Evolutionary conservation across 345 rosid species (phyloP), one percentile per base, ranked within the genome.

Genomic region (Mercurialis annua): DNA sequence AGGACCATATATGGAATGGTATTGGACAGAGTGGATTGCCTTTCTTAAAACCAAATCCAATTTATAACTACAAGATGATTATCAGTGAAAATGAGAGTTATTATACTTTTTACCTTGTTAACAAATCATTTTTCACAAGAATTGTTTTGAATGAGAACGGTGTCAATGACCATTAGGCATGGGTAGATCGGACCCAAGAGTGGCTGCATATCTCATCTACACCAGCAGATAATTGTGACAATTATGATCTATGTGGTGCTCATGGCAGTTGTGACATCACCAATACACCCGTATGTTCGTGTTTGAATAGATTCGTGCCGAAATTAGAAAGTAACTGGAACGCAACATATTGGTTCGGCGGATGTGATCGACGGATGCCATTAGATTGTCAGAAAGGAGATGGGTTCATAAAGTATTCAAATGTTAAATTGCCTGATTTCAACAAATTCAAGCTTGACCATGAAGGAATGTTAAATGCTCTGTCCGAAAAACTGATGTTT

Each of bases 1-100:
- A 2, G 77, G 77, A 20, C 47, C 73, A 1, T n/a, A n/a, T n/a
- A n/a, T 74, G 77, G 77, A 68, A 62, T 48, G 65, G 77, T 12
- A 10, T 73, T 11, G 31, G 51, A 5, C 53, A 52, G 18, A 62
- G 62, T 27, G 77, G 64, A 0, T 0, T 56, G 16, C 61, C 52
- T 36, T 12, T 2, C 5, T 3, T 52, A 23, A 46, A 7, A 14
- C 57, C 49, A 30, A 18, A 60, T 29, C 42, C 64, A 5, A 0
- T 46, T 3, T 47, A 16, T 46, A 53, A 20, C 11, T 46, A 8
- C 2, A 16, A 6, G 0, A 48, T 55, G 11, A 60, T 62, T 11
- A 47, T 6, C 10, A 63, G 48, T 10, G 53, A 68, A 15, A 53
- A 29, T 7, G 69, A 48, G 44, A 2, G 48, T 0, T 71, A 55